Base-by-base conservation (phyloP, 371 early-diverging fungal species). In the Blakeslea trispora region DNA sequence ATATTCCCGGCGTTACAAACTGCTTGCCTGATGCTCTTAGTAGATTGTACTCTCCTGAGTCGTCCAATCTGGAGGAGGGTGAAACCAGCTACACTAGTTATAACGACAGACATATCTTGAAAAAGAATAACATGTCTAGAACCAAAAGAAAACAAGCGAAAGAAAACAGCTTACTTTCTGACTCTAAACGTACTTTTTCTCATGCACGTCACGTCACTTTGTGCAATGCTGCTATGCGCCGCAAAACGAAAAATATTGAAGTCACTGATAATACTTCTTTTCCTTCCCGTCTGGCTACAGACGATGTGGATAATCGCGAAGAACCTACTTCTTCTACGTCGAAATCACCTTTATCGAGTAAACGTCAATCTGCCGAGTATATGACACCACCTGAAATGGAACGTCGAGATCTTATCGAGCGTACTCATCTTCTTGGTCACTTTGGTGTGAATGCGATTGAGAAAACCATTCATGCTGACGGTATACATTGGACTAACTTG, bases 351-450 rank as follows among this genome's bases (percentile, higher is more conserved):
- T 5, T 46, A 15, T 42, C 48, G 5, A 34, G 8, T 22, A 41
- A 23, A 48, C 32, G 19, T 43, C 34, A 31, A 5, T 23, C 8
- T 5, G 15, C 31, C 19, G 52, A 52, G 4, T 58, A 51, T 19
- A 45, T 58, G 21, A 46, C 52, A 18, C 59, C 58, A 18, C 55
- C 55, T 2, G 37, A 37, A 37, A 3, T 2, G 14, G 54, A 55
- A 21, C 40, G 63, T 28, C 28, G 48, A 62, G 9, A 5, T 8
- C 1, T 13, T 68, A 13, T 24, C 64, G 9, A 24, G n/a, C 42
- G 46, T 57, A 23, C 45, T 11, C 64, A 68, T 24, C 2, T 19
- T 35, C n/a, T 55, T 15, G 61, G 69, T 1, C 69, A 68, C 37
- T 55, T 57, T 42, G 60, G 57, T 14, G 10, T 39, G 1, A 28